Conservation (phyloP, 257 asterid species). For the Nicotiana tabacum region DNA sequence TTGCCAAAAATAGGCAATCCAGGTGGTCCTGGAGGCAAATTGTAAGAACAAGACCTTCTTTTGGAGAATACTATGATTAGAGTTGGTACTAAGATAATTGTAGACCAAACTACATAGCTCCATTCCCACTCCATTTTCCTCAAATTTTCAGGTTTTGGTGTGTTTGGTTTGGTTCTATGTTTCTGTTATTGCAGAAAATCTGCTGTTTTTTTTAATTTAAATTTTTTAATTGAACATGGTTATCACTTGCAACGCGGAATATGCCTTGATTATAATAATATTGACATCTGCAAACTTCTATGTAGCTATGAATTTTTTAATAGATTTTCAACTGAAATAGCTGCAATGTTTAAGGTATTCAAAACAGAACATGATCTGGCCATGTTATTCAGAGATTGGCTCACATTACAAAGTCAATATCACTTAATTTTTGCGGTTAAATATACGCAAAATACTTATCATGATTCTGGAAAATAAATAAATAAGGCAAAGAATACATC, state of each 20-base stretch:
- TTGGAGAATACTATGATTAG: conserved; percentile 1
- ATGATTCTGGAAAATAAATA: too few relatives aligned
- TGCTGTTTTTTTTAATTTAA: too few relatives aligned
- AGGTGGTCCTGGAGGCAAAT: conserved; percentile 42
- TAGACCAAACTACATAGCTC: conserved; percentile 17
- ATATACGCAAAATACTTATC: not conserved
- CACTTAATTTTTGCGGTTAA: not conserved
- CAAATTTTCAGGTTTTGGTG: not conserved
- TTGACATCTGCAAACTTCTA: not conserved
- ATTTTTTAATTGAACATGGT: not conserved
- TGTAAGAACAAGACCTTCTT: not conserved
- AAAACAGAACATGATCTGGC: not conserved
- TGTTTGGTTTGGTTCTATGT: not conserved
- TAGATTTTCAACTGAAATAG: not conserved
- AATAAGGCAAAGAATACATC: too few relatives aligned
- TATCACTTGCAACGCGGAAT: not conserved
- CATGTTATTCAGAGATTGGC: not conserved
- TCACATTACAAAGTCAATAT: not conserved
- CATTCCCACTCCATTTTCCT: conserved; percentile 21
- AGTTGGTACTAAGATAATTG: conserved; percentile 12
- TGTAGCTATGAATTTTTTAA: not conserved
- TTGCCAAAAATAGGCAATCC: conserved; percentile 55
- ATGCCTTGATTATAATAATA: not conserved
- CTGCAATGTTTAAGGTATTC: not conserved
- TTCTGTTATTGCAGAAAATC: not conserved